phyloP scores from a whole-genome alignment of 768 basidiomycete species.

The Pleurotus eryngii region DNA sequence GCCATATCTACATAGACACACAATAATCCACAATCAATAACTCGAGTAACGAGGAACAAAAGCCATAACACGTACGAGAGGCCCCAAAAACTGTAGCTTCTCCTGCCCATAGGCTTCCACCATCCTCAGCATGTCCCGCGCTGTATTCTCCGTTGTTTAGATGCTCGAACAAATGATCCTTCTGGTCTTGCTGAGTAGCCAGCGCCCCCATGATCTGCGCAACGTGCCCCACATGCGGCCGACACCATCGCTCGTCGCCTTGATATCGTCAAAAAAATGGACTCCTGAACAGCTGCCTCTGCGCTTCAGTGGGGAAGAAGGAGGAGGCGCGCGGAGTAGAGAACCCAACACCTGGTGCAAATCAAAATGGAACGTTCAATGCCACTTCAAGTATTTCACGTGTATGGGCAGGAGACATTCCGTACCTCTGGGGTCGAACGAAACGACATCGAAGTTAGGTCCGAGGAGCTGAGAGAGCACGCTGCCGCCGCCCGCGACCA shows the following conservation, averaged over 20 bases:
- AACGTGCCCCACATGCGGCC: conserved; percentile 28
- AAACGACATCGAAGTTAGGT: conserved; percentile 40
- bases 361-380: background rate
- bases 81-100: too few relatives aligned
- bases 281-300: conserved; percentile 24
- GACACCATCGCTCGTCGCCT: conserved; percentile 21
- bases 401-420: too few relatives aligned
- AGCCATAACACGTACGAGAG: background rate
- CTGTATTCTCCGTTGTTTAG: conserved; percentile 33
- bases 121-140: too few relatives aligned
- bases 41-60: background rate
- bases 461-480: conserved; percentile 30
- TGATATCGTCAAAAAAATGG: conserved; percentile 12
- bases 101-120: too few relatives aligned
- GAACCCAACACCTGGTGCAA: conserved; percentile 29
- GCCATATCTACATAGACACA: conserved; percentile 17
- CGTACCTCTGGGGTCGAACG: conserved; percentile 44
- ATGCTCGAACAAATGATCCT: conserved; percentile 21
- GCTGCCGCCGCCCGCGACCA: conserved; percentile 20
- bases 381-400: too few relatives aligned
- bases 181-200: conserved; percentile 26
- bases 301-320: conserved; percentile 31
- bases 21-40: background rate
- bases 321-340: conserved; percentile 31
- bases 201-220: conserved; percentile 26